A percentile compares a stretch with the other conserved stretches of the same genome.
Evolutionary conservation across 2,329 filamentous ascomycete species (phyloP).

Genomic region (Capronia epimyces): DNA sequence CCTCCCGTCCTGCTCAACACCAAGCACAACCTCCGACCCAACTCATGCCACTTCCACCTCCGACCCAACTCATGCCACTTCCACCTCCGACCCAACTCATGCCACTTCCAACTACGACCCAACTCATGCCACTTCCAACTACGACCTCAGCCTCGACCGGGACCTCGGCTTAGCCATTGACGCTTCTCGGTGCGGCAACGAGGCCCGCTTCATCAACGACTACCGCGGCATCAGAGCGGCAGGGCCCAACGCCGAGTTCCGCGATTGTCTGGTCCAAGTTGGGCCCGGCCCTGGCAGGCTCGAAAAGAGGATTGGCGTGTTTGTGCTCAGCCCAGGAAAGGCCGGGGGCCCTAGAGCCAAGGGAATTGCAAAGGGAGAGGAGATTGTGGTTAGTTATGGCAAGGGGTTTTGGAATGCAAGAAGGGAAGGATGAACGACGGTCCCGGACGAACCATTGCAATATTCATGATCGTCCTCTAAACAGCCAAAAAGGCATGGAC

Average conservation of each 20-base stretch:
- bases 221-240: slow-evolving; percentile 44
- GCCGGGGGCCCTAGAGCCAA: slow-evolving; percentile 38
- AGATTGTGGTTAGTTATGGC: slow-evolving; percentile 51
- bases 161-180: slow-evolving; percentile 47
- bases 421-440: neutral
- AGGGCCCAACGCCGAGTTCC: slow-evolving; percentile 38
- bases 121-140: slow-evolving; percentile 38
- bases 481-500: too few species aligned
- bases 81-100: slow-evolving; percentile 45
- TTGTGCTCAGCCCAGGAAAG: slow-evolving; percentile 46
- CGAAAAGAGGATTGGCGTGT: slow-evolving; percentile 48
- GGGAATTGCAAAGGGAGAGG: slow-evolving; percentile 42
- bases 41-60: slow-evolving; percentile 40
- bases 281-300: slow-evolving; percentile 33
- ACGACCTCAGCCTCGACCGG: slow-evolving; percentile 49
- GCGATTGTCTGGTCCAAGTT: slow-evolving; percentile 38
- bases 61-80: slow-evolving; percentile 37
- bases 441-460: too few species aligned
- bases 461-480: too few species aligned
- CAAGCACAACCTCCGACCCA: slow-evolving; percentile 38
- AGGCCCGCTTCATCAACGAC: slow-evolving; percentile 51
- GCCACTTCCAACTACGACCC: slow-evolving; percentile 36
- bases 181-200: slow-evolving; percentile 46
- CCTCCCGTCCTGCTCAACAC: neutral
- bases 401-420: slow-evolving; percentile 44